Percentiles rank a stretch among this genome's conserved stretches.
Evolutionary conservation across 75 land plant species (phyloP).

Genomic region (Sequoia sempervirens): DNA sequence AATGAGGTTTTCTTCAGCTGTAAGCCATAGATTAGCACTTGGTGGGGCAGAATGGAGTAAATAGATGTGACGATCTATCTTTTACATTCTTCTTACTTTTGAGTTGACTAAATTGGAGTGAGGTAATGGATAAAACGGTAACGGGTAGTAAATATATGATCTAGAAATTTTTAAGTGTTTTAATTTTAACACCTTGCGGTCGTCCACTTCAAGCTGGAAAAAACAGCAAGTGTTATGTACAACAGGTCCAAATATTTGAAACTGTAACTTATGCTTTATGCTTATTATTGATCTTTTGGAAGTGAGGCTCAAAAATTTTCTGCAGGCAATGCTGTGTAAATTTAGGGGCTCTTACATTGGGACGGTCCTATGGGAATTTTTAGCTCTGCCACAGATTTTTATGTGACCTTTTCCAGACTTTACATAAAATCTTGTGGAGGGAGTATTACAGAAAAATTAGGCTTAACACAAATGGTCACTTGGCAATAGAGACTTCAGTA

Average conservation of each 20-base stretch:
- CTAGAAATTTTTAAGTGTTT: background rate
- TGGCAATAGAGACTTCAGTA: background rate
- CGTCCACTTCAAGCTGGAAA: too few species aligned
- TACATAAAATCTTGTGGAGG: too few species aligned
- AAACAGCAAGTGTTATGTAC: background rate
- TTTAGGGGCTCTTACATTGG: background rate
- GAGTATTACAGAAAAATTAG: too few species aligned
- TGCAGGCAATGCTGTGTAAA: background rate
- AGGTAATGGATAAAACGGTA: background rate
- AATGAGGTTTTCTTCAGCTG: background rate
- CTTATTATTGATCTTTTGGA: background rate
- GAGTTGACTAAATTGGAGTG: background rate
- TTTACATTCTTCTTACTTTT: background rate
- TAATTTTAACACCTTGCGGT: background rate
- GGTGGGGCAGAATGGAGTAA: too few species aligned
- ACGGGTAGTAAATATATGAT: background rate
- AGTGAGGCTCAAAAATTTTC: background rate
- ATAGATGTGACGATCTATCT: background rate
- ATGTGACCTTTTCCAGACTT: too few species aligned
- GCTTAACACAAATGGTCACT: background rate
- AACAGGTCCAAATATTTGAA: background rate
- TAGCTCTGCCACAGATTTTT: background rate
- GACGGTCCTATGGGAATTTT: background rate
- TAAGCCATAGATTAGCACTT: too few species aligned
- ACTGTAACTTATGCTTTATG: background rate